Conservation (phyloP, 345 rosid species). For the Physaria fendleri region DNA sequence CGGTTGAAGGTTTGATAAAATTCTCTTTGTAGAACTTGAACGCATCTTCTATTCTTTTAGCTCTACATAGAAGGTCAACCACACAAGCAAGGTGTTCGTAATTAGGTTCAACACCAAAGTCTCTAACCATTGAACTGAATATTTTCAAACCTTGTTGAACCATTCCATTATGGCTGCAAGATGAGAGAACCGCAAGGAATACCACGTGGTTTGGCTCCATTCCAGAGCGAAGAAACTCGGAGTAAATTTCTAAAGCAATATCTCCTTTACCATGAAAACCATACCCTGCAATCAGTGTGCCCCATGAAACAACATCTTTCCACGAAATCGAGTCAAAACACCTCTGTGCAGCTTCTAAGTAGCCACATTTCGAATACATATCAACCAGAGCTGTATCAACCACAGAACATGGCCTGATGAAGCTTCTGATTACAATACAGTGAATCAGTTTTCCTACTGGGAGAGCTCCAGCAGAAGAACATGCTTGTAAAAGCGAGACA, state of each 20-base stretch:
- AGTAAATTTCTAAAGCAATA: constrained; percentile 48
- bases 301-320: constrained; percentile 59
- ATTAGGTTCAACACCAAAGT: constrained; percentile 42
- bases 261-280: constrained; percentile 78
- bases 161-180: constrained; percentile 75
- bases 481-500: constrained; percentile 66
- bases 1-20: constrained; percentile 32
- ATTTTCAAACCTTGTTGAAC: constrained; percentile 53
- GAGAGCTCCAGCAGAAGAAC: constrained; percentile 49
- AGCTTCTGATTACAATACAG: constrained; percentile 44
- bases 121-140: constrained; percentile 45
- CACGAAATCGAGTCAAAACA: constrained; percentile 46
- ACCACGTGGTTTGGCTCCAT: constrained; percentile 57
- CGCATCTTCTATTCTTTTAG: constrained; percentile 51
- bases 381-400: constrained; percentile 64
- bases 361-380: constrained; percentile 79
- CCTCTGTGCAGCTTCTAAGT: constrained; percentile 50
- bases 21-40: constrained; percentile 43
- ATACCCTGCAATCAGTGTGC: constrained; percentile 64
- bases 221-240: constrained; percentile 50
- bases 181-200: constrained; percentile 61
- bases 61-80: constrained; percentile 57
- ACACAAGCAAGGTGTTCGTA: constrained; percentile 52
- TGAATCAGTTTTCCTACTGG: constrained; percentile 62
- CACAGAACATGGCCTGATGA: constrained; percentile 37